phyloP scores from a whole-genome alignment of 495 filamentous ascomycete species.

The Penicillium soppii region DNA sequence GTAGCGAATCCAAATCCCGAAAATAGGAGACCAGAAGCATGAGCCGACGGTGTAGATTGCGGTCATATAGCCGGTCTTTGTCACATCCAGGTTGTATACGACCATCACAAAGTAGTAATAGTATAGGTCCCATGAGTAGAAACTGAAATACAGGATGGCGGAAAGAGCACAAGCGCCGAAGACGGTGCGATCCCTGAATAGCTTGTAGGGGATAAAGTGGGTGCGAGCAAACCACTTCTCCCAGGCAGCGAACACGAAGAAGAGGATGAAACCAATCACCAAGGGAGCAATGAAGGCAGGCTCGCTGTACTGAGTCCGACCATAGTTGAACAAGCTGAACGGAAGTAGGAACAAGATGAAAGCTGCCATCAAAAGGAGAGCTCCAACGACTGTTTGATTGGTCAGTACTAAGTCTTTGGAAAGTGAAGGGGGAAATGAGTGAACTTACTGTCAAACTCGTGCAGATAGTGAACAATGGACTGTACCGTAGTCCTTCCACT shows the following conservation, averaged over 20 bases:
- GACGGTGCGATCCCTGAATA: conserved; percentile 64
- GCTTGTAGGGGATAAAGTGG: conserved; percentile 59
- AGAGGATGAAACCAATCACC: conserved; percentile 53
- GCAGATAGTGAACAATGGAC: conserved; percentile 52
- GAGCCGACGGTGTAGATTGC: conserved; percentile 72
- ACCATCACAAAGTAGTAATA: conserved; percentile 70
- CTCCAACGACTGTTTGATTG: conserved; percentile 43
- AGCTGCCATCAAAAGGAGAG: conserved; percentile 56
- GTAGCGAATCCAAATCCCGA: conserved; percentile 54
- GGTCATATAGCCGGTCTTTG: conserved; percentile 59
- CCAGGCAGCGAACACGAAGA: conserved; percentile 59
- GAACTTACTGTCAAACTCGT: conserved; percentile 60
- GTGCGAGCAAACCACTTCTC: conserved; percentile 56
- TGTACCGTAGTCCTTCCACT: conserved; percentile 49
- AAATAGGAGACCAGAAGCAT: conserved; percentile 58
- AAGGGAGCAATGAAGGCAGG: conserved; percentile 57
- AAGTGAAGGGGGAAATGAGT: neutral
- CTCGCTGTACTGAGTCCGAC: conserved; percentile 46
- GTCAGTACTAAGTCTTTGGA: conserved; percentile 2
- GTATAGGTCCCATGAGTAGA: conserved; percentile 67
- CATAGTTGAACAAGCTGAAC: conserved; percentile 52
- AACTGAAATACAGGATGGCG: conserved; percentile 57
- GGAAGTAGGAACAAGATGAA: conserved; percentile 64
- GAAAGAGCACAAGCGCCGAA: conserved; percentile 60
- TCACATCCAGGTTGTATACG: conserved; percentile 60